Evolutionary conservation across 257 asterid genomes (phyloP).

Genomic region (Nicotiana obtusifolia): DNA sequence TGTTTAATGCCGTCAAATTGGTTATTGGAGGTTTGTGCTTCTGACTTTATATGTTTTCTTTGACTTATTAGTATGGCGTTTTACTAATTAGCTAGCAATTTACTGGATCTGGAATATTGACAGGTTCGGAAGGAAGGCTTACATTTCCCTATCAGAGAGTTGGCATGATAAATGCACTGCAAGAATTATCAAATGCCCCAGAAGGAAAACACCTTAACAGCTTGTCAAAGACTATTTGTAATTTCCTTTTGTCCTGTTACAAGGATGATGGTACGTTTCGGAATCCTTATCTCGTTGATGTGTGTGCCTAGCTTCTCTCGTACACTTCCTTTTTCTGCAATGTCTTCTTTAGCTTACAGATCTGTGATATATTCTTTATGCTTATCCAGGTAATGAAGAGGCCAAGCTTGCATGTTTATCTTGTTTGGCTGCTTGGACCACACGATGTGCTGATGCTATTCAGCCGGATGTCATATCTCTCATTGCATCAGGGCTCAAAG

Average conservation of each 20-base stretch:
- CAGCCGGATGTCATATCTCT: conserved; percentile 50
- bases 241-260: conserved; percentile 69
- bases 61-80: not conserved
- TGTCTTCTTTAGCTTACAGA: not conserved
- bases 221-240: conserved; percentile 66
- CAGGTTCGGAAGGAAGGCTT: conserved; percentile 99
- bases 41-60: conserved; percentile 1
- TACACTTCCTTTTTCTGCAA: not conserved
- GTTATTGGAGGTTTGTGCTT: conserved; percentile 70
- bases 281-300: conserved; percentile 15
- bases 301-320: not conserved
- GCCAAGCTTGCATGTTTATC: conserved; percentile 79
- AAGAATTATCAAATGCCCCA: conserved; percentile 76
- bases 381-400: conserved; percentile 84
- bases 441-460: conserved; percentile 65
- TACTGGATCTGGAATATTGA: conserved; percentile 21
- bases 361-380: not conserved
- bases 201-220: conserved; percentile 82
- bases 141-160: conserved; percentile 95
- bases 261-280: conserved; percentile 81
- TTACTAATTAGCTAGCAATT: conserved; percentile 3
- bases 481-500: conserved; percentile 74
- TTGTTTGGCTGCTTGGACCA: conserved; percentile 78
- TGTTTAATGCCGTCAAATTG: conserved; percentile 67
- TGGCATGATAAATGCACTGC: conserved; percentile 77